phyloP scores from a whole-genome alignment of 129 eudicot species.

The Calendula officinalis region DNA sequence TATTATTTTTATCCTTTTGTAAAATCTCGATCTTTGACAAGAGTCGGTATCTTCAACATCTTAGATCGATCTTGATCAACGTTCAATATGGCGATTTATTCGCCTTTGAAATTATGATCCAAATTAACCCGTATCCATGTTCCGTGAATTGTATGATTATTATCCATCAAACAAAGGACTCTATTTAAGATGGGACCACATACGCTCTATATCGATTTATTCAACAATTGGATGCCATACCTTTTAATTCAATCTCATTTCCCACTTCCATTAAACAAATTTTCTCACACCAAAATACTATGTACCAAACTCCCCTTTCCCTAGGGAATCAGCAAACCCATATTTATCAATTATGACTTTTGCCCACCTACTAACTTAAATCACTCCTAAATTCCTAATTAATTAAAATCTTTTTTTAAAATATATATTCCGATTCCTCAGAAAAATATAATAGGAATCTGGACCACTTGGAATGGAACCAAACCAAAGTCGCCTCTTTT shows the following conservation, averaged over 20 bases:
- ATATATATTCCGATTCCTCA: slow-evolving; percentile 44
- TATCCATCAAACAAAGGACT: no score
- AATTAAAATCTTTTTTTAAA: slow-evolving; percentile 17
- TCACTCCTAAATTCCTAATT: slow-evolving; percentile 39
- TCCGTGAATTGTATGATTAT: no score
- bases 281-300: slow-evolving; percentile 52
- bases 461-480: slow-evolving; percentile 37
- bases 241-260: no score
- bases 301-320: slow-evolving; percentile 66
- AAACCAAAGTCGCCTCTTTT: slow-evolving; percentile 24
- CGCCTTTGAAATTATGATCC: no score
- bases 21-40: no score
- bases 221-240: no score
- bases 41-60: background rate
- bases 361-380: slow-evolving; percentile 43
- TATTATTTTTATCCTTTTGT: slow-evolving; percentile 29
- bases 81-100: no score
- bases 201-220: no score
- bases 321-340: slow-evolving; percentile 86
- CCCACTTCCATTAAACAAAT: slow-evolving; percentile 21
- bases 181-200: no score
- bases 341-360: slow-evolving; percentile 51
- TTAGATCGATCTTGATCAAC: background rate
- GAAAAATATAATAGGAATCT: slow-evolving; percentile 47
- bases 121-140: no score